A percentile compares a stretch with the other conserved stretches of the same genome.
These are phyloP conservation scores for Boletus bicolor DNA, from an alignment of 768 basidiomycete species.

Conservation along the genomic window DNA sequence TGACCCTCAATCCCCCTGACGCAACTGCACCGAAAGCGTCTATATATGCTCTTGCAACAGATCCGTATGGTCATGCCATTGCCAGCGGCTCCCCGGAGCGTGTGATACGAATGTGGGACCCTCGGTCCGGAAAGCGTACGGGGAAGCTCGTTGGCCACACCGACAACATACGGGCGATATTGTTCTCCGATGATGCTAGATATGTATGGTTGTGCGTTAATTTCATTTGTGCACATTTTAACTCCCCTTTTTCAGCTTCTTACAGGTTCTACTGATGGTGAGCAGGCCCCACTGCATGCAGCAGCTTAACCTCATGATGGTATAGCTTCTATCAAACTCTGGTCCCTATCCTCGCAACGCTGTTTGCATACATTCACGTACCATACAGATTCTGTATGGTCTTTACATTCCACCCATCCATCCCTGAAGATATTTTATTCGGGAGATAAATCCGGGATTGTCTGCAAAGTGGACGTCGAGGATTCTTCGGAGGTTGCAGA, in stretches of 20 bases:
- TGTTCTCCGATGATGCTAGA: slow-evolving; percentile 86
- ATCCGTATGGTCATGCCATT: slow-evolving; percentile 75
- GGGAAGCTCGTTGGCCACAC: slow-evolving; percentile 94
- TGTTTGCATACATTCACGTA: slow-evolving; percentile 96
- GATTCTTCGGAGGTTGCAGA: slow-evolving; percentile 77
- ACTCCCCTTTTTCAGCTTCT: slow-evolving; percentile 49
- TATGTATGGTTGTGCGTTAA: slow-evolving; percentile 56
- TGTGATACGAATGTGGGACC: slow-evolving; percentile 91
- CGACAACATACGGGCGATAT: slow-evolving; percentile 89
- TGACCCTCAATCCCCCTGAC: slow-evolving; percentile 68
- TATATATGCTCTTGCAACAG: slow-evolving; percentile 76
- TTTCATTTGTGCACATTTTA: slow-evolving; percentile 1
- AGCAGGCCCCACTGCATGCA: slow-evolving; percentile 7
- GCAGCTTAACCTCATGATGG: slow-evolving; percentile 13
- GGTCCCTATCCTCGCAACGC: slow-evolving; percentile 86
- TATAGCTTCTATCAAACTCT: slow-evolving; percentile 83
- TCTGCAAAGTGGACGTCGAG: slow-evolving; percentile 91
- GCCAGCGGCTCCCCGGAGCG: slow-evolving; percentile 91
- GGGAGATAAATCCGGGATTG: slow-evolving; percentile 86
- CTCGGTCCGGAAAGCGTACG: slow-evolving; percentile 74
- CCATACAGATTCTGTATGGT: slow-evolving; percentile 94
- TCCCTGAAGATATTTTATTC: slow-evolving; percentile 90
- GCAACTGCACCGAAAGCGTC: slow-evolving; percentile 63
- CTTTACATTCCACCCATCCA: slow-evolving; percentile 83
- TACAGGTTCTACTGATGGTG: slow-evolving; percentile 78